Percentiles rank a stretch among this genome's conserved stretches.
phyloP scores from a whole-genome alignment of 805 yeast genomes.

The Starmera caribaea region DNA sequence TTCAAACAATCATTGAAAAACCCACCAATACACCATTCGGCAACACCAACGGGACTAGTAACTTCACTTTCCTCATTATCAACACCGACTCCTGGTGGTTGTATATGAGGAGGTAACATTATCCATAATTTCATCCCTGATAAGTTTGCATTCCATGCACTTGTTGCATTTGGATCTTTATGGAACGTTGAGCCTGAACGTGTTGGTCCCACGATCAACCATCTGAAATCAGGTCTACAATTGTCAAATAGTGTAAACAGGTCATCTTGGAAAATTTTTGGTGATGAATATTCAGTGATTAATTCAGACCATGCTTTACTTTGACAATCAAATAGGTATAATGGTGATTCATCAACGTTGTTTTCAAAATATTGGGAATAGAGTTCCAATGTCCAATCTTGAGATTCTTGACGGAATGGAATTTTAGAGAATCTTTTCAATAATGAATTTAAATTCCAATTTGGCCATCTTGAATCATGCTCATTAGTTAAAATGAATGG shows the following conservation, averaged over 20 bases:
- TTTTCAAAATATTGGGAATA: constrained; percentile 50
- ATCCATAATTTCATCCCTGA: constrained; percentile 78
- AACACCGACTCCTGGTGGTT: constrained; percentile 82
- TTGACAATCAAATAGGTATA: constrained; percentile 77
- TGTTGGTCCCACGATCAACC: constrained; percentile 81
- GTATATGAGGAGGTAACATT: constrained; percentile 69
- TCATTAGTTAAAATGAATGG: constrained; percentile 54
- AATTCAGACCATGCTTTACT: constrained; percentile 56
- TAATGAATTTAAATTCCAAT: constrained; percentile 48
- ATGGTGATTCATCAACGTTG: constrained; percentile 75
- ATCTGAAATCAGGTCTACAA: constrained; percentile 83
- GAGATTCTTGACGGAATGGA: constrained; percentile 75
- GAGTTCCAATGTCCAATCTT: constrained; percentile 60
- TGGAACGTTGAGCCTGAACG: constrained; percentile 87
- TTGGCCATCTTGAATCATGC: constrained; percentile 43
- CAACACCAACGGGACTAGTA: constrained; percentile 83
- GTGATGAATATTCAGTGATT: constrained; percentile 41
- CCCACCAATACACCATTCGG: constrained; percentile 85
- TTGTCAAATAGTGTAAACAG: constrained; percentile 44
- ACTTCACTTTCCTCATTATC: constrained; percentile 77
- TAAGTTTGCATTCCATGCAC: constrained; percentile 82
- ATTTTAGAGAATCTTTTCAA: constrained; percentile 45
- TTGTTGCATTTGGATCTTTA: constrained; percentile 85
- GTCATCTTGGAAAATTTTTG: constrained; percentile 48
- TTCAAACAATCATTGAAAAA: constrained; percentile 62